Evolutionary conservation across 306 rosid species (phyloP).

Genomic region (Lithocarpus polystachyus): DNA sequence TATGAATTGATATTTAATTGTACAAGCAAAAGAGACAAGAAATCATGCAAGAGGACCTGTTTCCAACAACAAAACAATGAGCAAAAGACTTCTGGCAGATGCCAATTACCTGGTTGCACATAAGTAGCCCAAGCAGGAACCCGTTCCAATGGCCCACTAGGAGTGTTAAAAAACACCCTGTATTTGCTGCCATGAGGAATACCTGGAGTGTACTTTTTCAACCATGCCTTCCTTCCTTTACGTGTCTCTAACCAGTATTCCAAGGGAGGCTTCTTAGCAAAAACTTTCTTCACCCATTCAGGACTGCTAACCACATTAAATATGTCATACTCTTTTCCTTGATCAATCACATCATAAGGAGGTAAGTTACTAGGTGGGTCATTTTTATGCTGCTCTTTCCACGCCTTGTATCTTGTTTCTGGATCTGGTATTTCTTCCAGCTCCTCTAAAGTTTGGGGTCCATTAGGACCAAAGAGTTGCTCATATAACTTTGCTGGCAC

Average conservation of each 20-base stretch:
- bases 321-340: conserved; percentile 80
- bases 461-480: conserved; percentile 93
- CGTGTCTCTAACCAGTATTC: conserved; percentile 90
- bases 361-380: conserved; percentile 47
- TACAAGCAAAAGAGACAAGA: conserved; percentile 9
- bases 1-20: not conserved
- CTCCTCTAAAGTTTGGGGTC: conserved; percentile 87
- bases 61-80: conserved; percentile 12
- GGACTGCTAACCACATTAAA: conserved; percentile 70
- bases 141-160: conserved; percentile 84
- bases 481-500: conserved; percentile 85
- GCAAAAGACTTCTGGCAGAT: conserved; percentile 17
- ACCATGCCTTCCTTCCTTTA: conserved; percentile 94
- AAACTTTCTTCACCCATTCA: conserved; percentile 52
- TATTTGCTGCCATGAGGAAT: conserved; percentile 96
- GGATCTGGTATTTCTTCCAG: conserved; percentile 82
- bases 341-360: conserved; percentile 68
- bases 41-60: not conserved
- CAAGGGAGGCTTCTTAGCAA: conserved; percentile 69
- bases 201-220: conserved; percentile 73
- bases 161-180: conserved; percentile 93
- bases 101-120: conserved; percentile 80
- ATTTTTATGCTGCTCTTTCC: conserved; percentile 71
- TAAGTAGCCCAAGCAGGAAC: conserved; percentile 99
- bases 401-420: conserved; percentile 78